These are phyloP conservation scores for Dipodascus geniculatus DNA, from an alignment of 805 yeast genomes.

Conservation along the genomic window DNA sequence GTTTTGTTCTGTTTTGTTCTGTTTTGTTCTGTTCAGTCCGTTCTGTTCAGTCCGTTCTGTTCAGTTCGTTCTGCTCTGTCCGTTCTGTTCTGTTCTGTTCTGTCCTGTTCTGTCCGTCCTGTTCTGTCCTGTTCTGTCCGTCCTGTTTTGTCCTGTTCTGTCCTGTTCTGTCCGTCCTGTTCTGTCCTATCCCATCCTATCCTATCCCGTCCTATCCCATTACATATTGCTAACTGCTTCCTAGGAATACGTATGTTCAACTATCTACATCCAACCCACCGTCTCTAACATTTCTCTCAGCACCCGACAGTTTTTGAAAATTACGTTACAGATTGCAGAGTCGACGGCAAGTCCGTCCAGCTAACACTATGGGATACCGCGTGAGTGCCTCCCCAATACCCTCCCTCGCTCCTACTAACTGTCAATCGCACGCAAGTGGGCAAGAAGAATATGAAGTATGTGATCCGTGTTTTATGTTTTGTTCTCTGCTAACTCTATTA, in stretches of 20 bases:
- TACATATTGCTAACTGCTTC: not conserved
- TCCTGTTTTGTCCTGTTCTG: too few relatives aligned
- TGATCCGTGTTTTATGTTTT: not conserved
- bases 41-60: too few relatives aligned
- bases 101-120: too few relatives aligned
- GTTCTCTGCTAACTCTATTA: conserved; percentile 5
- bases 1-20: too few relatives aligned
- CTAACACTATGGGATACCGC: conserved; percentile 93
- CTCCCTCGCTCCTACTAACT: not conserved
- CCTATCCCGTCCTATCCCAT: too few relatives aligned
- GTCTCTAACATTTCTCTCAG: conserved; percentile 26
- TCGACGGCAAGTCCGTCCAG: conserved; percentile 85
- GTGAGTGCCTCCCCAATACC: conserved; percentile 13
- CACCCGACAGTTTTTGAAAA: conserved; percentile 94
- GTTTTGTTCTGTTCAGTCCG: too few relatives aligned
- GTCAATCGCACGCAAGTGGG: conserved; percentile 37
- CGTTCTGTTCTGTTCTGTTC: too few relatives aligned
- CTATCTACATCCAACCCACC: not conserved
- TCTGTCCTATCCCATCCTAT: too few relatives aligned
- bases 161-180: too few relatives aligned
- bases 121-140: too few relatives aligned
- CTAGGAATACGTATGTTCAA: conserved; percentile 10
- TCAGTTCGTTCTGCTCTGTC: too few relatives aligned
- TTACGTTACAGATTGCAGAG: conserved; percentile 87
- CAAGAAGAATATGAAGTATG: conserved; percentile 79